Evolutionary conservation across 805 yeast genomes (phyloP).

Genomic region (Ogataea glucozyma): DNA sequence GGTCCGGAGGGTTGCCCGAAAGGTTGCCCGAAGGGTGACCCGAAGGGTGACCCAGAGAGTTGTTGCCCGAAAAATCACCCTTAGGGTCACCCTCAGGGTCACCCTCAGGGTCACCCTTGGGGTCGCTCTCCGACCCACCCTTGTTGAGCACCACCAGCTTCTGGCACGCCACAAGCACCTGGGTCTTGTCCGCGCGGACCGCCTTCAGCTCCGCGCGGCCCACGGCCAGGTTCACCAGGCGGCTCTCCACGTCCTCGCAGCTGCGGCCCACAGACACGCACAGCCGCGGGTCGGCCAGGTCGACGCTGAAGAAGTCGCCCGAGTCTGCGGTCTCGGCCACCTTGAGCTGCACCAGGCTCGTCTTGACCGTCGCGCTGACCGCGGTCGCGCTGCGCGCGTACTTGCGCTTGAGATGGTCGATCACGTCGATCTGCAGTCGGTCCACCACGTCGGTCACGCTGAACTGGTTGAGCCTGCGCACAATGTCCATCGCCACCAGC

Average conservation of each 20-base stretch:
- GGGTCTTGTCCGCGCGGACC: constrained; percentile 12
- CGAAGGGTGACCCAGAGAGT: too few relatives aligned
- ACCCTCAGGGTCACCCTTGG: too few relatives aligned
- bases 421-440: constrained; percentile 58
- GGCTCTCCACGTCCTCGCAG: constrained; percentile 5
- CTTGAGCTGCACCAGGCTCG: constrained; percentile 43
- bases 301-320: constrained; percentile 33
- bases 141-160: constrained; percentile 4
- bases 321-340: constrained; percentile 16
- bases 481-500: constrained; percentile 25
- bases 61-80: too few relatives aligned
- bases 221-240: constrained; percentile 10
- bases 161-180: constrained; percentile 12
- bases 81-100: too few relatives aligned
- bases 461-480: constrained; percentile 41
- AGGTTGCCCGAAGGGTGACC: too few relatives aligned
- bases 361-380: constrained; percentile 46
- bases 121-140: constrained; percentile 2
- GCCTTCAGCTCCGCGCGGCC: constrained; percentile 18
- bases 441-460: constrained; percentile 59
- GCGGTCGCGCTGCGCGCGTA: constrained; percentile 32
- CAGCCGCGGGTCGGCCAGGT: constrained; percentile 39
- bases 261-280: constrained; percentile 31
- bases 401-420: constrained; percentile 40
- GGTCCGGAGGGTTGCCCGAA: too few relatives aligned